Base-by-base conservation (phyloP, 306 rosid species). In the Quercus parvula region DNA sequence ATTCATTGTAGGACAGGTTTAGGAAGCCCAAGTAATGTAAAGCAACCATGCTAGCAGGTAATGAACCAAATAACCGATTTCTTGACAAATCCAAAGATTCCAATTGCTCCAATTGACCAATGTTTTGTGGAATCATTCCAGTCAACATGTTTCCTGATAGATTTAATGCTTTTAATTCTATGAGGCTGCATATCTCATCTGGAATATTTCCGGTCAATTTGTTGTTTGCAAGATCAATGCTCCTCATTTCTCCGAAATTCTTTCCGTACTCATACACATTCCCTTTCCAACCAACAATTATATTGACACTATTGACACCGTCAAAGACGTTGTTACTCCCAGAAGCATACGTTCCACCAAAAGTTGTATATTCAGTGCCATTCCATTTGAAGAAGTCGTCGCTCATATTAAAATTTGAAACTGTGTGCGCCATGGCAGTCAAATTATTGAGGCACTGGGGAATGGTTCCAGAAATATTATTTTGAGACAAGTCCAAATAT, bases 151-250 rank as follows among this genome's bases (percentile, higher is more conserved):
- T 81, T 6, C 81, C 63, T 62, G 89, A 80, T 0, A 77, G 15
- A 74, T 81, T 86, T 2, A 83, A 66, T n/a, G 81, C 55, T 12
- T 24, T 10, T 12, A 81, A 54, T 71, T 51, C 67, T 1, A 24
- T 2, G 58, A 83, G 72, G 25, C 67, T 3, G 1, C 59, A 80
- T 13, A 80, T 71, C 19, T 31, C 78, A 0, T 15, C 12, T 13
- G 87, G 84, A 59, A 86, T 81, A 1, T 56, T 57, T 1, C 89
- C 85, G 0, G 2, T 14, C 1, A 83, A 57, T 15, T 78, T 18
- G 18, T 83, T 86, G 72, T 79, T 78, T 9, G 87, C 83, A 22
- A 86, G 25, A 77, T 86, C 87, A 11, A 83, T 70, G 75, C 56
- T 49, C 44, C 77, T 77, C 24, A 83, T n/a, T 25, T 5, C 58